A percentile compares a stretch with the other conserved stretches of the same genome.
Evolutionary conservation across 768 basidiomycete species (phyloP).

Genomic region (Royoungia palumana): DNA sequence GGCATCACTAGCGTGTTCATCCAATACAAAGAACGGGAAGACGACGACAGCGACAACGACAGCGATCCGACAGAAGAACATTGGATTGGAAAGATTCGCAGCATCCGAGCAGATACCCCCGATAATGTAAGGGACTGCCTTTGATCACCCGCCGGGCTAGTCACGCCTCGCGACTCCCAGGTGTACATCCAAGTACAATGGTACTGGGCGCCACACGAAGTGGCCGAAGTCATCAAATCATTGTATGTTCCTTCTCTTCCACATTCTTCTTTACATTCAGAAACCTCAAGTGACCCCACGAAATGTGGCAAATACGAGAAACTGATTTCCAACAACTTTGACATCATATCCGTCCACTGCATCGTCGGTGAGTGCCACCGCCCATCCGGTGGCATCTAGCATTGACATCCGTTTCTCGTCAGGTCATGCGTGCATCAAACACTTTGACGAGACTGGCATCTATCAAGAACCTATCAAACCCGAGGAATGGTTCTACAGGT

Average conservation of each 20-base stretch:
- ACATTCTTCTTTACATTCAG: not conserved
- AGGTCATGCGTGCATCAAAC: conserved; percentile 36
- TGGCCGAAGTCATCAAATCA: conserved; percentile 39
- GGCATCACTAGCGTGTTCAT: conserved; percentile 34
- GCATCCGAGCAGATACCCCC: conserved; percentile 37
- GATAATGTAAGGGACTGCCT: conserved; percentile 26
- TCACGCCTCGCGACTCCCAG: conserved; percentile 21
- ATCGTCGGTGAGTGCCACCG: conserved; percentile 41
- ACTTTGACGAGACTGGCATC: conserved; percentile 38
- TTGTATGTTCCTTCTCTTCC: conserved; percentile 39
- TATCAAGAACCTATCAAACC: conserved; percentile 39
- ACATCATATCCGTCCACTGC: conserved; percentile 43
- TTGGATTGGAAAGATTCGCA: conserved; percentile 51
- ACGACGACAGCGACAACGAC: not conserved
- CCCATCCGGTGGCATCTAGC: not conserved
- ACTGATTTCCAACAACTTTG: conserved; percentile 45
- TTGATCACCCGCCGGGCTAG: not conserved
- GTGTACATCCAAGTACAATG: conserved; percentile 55
- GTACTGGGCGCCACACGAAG: conserved; percentile 54
- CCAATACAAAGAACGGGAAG: not conserved
- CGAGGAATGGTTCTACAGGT: conserved; percentile 48
- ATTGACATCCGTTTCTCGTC: not conserved
- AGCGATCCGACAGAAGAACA: conserved; percentile 36
- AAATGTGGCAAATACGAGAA: conserved; percentile 48
- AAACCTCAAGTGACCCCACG: conserved; percentile 34